These are phyloP conservation scores for Talaromyces sp. DNA, from an alignment of 2,329 filamentous ascomycete genomes.

Conservation along the genomic window DNA sequence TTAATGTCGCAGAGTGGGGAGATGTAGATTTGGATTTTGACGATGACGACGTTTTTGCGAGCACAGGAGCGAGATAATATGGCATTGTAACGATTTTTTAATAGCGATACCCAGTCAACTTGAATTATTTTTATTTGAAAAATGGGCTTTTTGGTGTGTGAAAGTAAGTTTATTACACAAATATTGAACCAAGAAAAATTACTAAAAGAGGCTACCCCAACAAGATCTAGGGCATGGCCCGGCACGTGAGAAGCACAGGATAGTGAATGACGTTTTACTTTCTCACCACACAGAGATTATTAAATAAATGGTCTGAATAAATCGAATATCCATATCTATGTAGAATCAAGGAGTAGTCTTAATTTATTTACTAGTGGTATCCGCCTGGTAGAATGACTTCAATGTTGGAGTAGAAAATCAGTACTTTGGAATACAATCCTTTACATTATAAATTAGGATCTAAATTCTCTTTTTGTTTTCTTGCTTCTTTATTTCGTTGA, in stretches of 20 bases:
- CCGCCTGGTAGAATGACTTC: not conserved
- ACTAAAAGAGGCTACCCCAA: not conserved
- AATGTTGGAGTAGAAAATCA: not conserved
- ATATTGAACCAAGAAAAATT: not conserved
- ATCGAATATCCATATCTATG: not conserved
- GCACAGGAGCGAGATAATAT: conserved; percentile 15
- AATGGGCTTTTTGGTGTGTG: not conserved
- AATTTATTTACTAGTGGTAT: not conserved
- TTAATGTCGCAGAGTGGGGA: conserved; percentile 10
- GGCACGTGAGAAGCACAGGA: not conserved
- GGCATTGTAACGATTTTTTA: not conserved
- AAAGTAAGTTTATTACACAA: not conserved
- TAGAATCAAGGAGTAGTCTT: not conserved
- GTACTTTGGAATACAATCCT: not conserved
- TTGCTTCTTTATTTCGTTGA: no score
- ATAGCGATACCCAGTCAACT: not conserved
- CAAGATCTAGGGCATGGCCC: not conserved
- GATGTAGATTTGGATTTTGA: conserved; percentile 29
- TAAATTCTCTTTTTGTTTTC: not conserved
- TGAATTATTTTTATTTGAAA: not conserved
- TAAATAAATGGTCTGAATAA: not conserved
- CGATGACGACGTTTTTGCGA: conserved; percentile 30
- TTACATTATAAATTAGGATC: not conserved
- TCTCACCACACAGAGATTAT: not conserved
- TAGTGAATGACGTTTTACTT: not conserved